phyloP scores from a whole-genome alignment of 2,329 filamentous ascomycete genomes.

The Purpureocillium lavendulum region DNA sequence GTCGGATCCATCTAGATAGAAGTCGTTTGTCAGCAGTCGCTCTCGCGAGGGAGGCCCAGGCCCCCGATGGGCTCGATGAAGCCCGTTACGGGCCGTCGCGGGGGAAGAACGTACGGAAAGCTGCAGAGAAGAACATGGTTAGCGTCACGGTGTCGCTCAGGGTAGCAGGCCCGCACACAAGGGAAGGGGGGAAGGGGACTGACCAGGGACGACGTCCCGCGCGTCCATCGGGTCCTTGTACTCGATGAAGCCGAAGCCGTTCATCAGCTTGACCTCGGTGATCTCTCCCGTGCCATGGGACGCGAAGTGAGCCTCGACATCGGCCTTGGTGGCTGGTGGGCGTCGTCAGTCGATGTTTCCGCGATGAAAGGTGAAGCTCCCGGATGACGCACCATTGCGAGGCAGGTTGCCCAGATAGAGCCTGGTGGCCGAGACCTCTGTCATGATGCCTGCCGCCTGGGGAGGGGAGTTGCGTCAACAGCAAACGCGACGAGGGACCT shows the following conservation, averaged over 20 bases:
- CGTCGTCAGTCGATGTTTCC: constrained; percentile 34
- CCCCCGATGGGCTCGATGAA: neutral
- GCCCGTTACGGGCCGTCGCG: neutral
- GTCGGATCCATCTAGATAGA: constrained; percentile 73
- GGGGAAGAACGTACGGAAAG: constrained; percentile 48
- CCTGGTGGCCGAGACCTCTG: constrained; percentile 87
- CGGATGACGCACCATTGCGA: constrained; percentile 64
- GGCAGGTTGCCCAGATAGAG: constrained; percentile 98
- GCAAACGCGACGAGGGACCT: too few species aligned
- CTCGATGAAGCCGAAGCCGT: constrained; percentile 98
- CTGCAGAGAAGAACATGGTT: constrained; percentile 27
- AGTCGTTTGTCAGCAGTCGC: neutral
- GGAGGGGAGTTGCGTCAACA: constrained; percentile 7
- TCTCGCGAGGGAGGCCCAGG: too few species aligned
- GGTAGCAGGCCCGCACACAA: neutral
- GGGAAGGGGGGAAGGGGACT: constrained; percentile 22
- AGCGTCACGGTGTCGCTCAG: neutral
- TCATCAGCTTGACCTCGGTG: constrained; percentile 99
- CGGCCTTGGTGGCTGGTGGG: constrained; percentile 81
- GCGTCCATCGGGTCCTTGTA: constrained; percentile 98
- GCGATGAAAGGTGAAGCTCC: constrained; percentile 13
- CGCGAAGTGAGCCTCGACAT: constrained; percentile 92
- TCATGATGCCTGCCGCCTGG: constrained; percentile 55
- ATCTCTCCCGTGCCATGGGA: constrained; percentile 96
- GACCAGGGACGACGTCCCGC: constrained; percentile 95